Evolutionary conservation across 441 rosid species (phyloP).

Genomic region (Erodium moschatum): DNA sequence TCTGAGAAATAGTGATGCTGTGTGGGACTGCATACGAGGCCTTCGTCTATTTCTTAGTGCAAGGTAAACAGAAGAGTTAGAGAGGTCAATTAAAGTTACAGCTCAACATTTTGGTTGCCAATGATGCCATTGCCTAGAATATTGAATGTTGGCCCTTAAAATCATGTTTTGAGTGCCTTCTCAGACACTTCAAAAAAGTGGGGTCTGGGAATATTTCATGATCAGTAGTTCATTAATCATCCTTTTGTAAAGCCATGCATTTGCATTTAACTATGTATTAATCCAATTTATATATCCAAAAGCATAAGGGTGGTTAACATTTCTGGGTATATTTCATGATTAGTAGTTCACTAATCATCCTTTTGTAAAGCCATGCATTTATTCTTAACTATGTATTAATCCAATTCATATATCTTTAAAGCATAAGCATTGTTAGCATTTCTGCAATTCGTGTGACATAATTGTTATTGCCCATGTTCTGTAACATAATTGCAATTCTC

Average conservation of each 20-base stretch:
- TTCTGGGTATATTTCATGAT: conserved; percentile 1
- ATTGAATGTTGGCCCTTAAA: neutral
- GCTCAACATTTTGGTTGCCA: neutral
- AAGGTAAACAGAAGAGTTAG: neutral
- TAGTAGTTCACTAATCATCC: no score
- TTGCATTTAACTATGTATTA: no score
- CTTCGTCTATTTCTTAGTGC: neutral
- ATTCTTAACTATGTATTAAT: no score
- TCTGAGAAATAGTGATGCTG: neutral
- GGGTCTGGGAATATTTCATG: conserved; percentile 9
- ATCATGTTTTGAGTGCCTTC: conserved; percentile 12
- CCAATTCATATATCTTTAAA: no score
- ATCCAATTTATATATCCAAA: no score
- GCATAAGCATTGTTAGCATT: no score
- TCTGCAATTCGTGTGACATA: no score
- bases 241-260: no score
- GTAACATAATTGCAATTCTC: neutral
- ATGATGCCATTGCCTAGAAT: neutral
- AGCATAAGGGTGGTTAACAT: no score
- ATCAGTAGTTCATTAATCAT: neutral
- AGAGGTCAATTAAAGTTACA: neutral
- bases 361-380: no score
- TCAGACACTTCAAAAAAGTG: conserved; percentile 8
- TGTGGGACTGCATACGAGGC: neutral
- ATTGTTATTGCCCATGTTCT: neutral